These are phyloP conservation scores for Globisporangium carolinianum DNA, from an alignment of 352 stramenopile species.

Conservation along the genomic window DNA sequence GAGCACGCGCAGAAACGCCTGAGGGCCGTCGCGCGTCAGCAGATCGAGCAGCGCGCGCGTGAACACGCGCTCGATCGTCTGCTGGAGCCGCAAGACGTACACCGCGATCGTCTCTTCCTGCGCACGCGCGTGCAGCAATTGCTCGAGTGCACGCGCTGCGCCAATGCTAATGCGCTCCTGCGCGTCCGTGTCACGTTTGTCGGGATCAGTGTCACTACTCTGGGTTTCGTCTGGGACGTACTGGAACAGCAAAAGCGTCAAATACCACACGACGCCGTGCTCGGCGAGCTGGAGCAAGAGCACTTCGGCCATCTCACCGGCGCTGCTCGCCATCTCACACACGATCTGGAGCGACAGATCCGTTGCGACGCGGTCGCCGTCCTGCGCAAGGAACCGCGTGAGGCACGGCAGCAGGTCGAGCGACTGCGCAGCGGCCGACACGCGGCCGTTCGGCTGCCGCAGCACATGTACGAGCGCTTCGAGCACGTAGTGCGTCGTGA, in stretches of 20 bases:
- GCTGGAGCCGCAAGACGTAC: slow-evolving; percentile 77
- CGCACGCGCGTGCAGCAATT: slow-evolving; percentile 59
- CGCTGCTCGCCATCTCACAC: slow-evolving; percentile 74
- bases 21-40: slow-evolving; percentile 45
- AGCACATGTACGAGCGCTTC: slow-evolving; percentile 78
- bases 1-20: slow-evolving; percentile 67
- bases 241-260: slow-evolving; percentile 73
- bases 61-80: slow-evolving; percentile 80
- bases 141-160: slow-evolving; percentile 63
- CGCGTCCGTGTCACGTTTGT: slow-evolving; percentile 25
- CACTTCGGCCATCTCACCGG: slow-evolving; percentile 77
- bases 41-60: slow-evolving; percentile 72
- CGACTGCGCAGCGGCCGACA: slow-evolving; percentile 73
- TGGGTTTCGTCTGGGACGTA: slow-evolving; percentile 25
- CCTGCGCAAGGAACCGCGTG: slow-evolving; percentile 64
- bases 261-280: slow-evolving; percentile 79
- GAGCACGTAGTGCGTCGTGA: slow-evolving; percentile 72
- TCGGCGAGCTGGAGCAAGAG: slow-evolving; percentile 73
- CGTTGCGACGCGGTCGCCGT: slow-evolving; percentile 59
- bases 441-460: slow-evolving; percentile 74
- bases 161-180: slow-evolving; percentile 58
- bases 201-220: not conserved
- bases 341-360: slow-evolving; percentile 78
- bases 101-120: slow-evolving; percentile 69
- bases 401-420: slow-evolving; percentile 77